Conservation (phyloP, 2,329 filamentous ascomycete genomes). For the Pestalotiopsis sp. region DNA sequence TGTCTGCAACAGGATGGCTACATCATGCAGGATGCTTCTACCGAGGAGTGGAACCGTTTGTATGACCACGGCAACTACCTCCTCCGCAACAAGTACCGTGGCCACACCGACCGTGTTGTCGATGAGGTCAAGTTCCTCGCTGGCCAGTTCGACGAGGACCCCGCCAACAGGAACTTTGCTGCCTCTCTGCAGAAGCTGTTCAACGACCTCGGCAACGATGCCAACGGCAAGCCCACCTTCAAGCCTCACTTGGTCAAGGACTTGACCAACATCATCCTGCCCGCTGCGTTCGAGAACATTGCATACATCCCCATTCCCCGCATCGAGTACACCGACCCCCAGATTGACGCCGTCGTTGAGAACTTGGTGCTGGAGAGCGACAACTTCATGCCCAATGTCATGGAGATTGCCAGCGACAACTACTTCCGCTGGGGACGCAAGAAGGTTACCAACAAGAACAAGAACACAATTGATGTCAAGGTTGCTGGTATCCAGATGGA, state of each 20-base stretch:
- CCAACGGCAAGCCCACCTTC: conserved; percentile 81
- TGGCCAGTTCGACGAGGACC: conserved; percentile 86
- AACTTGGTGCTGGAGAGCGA: conserved; percentile 95
- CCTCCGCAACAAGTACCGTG: conserved; percentile 83
- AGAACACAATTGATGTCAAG: conserved; percentile 79
- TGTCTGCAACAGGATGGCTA: conserved; percentile 89
- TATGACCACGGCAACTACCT: conserved; percentile 86
- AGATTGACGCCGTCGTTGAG: conserved; percentile 86
- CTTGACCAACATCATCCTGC: conserved; percentile 81
- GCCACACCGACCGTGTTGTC: conserved; percentile 80
- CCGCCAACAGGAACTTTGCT: conserved; percentile 80
- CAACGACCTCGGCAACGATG: conserved; percentile 80
- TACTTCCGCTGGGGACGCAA: conserved; percentile 95
- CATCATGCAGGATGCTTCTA: conserved; percentile 80
- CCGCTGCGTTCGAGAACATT: conserved; percentile 77
- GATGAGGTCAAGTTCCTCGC: conserved; percentile 90
- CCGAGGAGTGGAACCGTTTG: conserved; percentile 77
- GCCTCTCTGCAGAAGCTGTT: conserved; percentile 81
- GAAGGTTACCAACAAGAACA: conserved; percentile 75
- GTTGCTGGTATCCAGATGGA: conserved; percentile 93
- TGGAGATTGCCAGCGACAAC: conserved; percentile 89
- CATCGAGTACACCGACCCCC: conserved; percentile 85
- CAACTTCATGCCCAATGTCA: conserved; percentile 90
- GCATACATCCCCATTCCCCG: conserved; percentile 91
- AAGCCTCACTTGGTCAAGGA: conserved; percentile 94